Evolutionary conservation across 2,329 filamentous ascomycete genomes (phyloP), one percentile per base, ranked within the genome.

Genomic region (Epichloe coenophiala): DNA sequence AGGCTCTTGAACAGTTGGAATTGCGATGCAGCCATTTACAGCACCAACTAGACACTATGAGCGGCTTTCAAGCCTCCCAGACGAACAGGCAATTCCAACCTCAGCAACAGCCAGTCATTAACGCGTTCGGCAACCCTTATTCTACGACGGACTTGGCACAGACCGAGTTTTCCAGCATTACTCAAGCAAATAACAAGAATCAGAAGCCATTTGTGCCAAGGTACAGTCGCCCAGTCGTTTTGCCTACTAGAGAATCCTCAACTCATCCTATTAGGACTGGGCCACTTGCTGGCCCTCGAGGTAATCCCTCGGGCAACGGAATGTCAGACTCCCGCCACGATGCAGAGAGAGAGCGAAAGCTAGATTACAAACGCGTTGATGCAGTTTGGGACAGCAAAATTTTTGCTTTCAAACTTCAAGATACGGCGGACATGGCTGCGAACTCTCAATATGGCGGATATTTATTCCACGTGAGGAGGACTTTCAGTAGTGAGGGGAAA

Each of bases 401-500:
- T 8, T 72, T 77, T 57, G 69, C 72, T 53, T 78, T 67, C 65
- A 77, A 73, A 56, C 68, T 81, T 2, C 76, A 79, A 49, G 70
- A 78, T 43, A 79, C 74, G 6, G 68, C 73, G 13, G 71, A 77
- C 48, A 61, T 68, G 27, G 59, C 62, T 1, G 59, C 61, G 3
- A 71, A 72, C n/a, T 61, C 68, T 0, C 66, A 86, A 57, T 90
- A 88, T 64, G 82, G 90, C 53, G 80, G 86, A 53, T 93, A 84
- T 63, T 75, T 88, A 33, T 95, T 95, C 64, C 86, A 88, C 23
- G 85, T 95, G 15, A 80, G 87, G 15, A 78, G 89, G 50, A 84
- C 79, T 13, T 94, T 95, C 63, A 84, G 90, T 63, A 88, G 80
- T 79, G 86, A 93, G 58, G 19, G 88, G 55, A 88, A 88, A 59